Percentiles rank a stretch among this genome's conserved stretches.
Conservation (phyloP, 202 grass and related monocot species). For the Alloteropsis angusta region DNA sequence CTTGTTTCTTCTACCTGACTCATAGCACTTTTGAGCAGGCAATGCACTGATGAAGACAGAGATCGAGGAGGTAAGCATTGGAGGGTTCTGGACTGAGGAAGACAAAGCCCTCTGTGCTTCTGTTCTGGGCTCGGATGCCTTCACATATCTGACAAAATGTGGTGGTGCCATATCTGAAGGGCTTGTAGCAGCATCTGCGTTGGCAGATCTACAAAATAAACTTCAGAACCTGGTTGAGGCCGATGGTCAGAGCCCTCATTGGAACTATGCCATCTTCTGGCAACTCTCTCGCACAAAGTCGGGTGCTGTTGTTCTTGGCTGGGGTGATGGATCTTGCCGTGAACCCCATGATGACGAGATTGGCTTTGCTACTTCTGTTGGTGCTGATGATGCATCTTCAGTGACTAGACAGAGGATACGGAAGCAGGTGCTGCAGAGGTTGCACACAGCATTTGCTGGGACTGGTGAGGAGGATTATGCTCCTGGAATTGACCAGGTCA, state of each 20-base stretch:
- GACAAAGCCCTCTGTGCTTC: constrained; percentile 43
- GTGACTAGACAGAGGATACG: constrained; percentile 47
- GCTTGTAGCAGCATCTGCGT: constrained; percentile 43
- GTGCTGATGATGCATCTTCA: constrained; percentile 11
- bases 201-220: constrained; percentile 58
- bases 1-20: constrained; percentile 2
- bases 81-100: constrained; percentile 53
- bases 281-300: constrained; percentile 73
- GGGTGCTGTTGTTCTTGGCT: constrained; percentile 78
- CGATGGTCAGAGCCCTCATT: constrained; percentile 45
- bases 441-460: constrained; percentile 58
- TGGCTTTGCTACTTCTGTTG: constrained; percentile 21
- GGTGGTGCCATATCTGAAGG: constrained; percentile 66
- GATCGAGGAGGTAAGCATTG: constrained; percentile 14
- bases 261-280: constrained; percentile 99
- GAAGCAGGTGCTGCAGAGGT: constrained; percentile 56
- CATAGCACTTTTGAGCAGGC: not conserved
- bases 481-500: constrained; percentile 70
- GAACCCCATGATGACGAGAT: constrained; percentile 48
- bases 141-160: constrained; percentile 61
- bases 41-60: constrained; percentile 44
- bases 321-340: constrained; percentile 90
- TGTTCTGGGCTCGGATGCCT: constrained; percentile 68
- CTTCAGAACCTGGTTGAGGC: constrained; percentile 76
- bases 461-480: constrained; percentile 79